Base-by-base conservation (phyloP, 2,329 filamentous ascomycete genomes). In the Fusarium verticillioides region DNA sequence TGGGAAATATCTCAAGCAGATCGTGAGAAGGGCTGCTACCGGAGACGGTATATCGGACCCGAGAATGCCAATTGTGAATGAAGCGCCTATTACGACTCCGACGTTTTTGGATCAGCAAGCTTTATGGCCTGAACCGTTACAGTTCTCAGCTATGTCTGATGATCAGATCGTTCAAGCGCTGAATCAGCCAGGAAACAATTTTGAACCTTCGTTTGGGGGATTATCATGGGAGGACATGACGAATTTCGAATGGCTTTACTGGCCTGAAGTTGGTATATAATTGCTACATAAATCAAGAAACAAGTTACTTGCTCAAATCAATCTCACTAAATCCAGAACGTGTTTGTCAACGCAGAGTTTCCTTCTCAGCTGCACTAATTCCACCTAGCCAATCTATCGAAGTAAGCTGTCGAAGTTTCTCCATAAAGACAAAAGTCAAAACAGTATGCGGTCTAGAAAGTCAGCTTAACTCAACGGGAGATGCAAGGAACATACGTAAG, bases 131-230 rank as follows among this genome's bases (percentile, higher is more conserved):
- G 87, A 89, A 67, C 85, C 88, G 9, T 75, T 92, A 28, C 89
- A 90, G 30, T 91, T 92, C 78, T 92, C 90, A 5, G 84, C 89
- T 37, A 93, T 93, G 91, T 92, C 91, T 2, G 90, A 92, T 64
- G 87, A 91, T 65, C 90, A 93, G 77, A 91, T 93, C 52, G 86
- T 89, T 9, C 89, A 92, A 71, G 89, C 90, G 9, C 85, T 93
- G 34, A 91, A 91, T 75, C 87, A 89, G 69, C 88, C 90, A 2
- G 89, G 87, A 8, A 87, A 89, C 32, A 86, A 87, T 21, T 88
- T 92, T 69, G 87, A 89, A 23, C 83, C 86, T 2, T 85, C 84
- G 6, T 85, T 89, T 64, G 85, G 86, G 10, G 87, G 88, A 69
- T 82, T 91, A 13, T 87, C 88, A 1, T 87, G 89, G 82, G 88